Percentiles rank a stretch among this genome's conserved stretches.
Evolutionary conservation across 2,329 filamentous ascomycete genomes (phyloP).

Genomic region (Colletotrichum shisoi): DNA sequence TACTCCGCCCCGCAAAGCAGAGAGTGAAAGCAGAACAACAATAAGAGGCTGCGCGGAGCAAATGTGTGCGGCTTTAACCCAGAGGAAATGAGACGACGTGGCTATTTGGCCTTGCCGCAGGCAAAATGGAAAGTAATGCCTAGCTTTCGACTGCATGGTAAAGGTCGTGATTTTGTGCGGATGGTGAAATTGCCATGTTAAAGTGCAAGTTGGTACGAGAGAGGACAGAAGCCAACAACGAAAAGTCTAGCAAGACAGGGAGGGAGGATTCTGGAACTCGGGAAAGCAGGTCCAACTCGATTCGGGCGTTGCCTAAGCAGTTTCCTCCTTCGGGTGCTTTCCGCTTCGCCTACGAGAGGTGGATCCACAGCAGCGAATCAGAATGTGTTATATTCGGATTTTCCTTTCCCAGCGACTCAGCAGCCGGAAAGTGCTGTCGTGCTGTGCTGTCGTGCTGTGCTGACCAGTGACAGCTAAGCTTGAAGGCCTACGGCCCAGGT

Average conservation of each 20-base stretch:
- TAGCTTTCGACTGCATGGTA: neutral
- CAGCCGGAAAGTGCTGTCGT: neutral
- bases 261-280: constrained; percentile 3
- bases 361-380: constrained; percentile 9
- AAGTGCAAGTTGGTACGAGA: constrained; percentile 18
- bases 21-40: neutral
- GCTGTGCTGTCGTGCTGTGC: neutral
- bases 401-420: neutral
- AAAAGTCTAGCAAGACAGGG: neutral
- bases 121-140: neutral
- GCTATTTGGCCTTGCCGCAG: neutral
- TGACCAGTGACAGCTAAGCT: constrained; percentile 3
- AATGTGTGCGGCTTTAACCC: no score
- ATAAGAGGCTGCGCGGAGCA: neutral
- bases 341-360: neutral
- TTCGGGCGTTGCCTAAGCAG: constrained; percentile 2
- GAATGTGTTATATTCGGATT: neutral
- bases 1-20: neutral
- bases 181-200: neutral
- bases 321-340: neutral
- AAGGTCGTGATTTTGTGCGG: neutral
- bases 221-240: neutral
- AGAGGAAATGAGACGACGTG: neutral
- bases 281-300: constrained; percentile 6
- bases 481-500: neutral